Evolutionary conservation across 1,284 basidiomycete species (phyloP).

Genomic region (Thelephora terrestris): DNA sequence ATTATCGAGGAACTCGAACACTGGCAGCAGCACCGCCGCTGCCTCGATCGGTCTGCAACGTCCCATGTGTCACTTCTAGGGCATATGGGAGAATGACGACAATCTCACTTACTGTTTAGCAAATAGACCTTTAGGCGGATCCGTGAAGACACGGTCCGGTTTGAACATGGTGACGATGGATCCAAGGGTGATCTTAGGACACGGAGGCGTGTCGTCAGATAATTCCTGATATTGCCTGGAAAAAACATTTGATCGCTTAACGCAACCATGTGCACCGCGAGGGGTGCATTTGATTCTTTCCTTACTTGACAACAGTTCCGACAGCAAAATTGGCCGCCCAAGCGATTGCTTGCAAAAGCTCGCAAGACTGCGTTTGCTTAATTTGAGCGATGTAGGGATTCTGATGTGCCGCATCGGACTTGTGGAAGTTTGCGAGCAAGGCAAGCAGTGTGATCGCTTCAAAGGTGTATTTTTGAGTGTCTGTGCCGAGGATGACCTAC

Average conservation of each 20-base stretch:
- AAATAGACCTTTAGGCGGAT: constrained; percentile 42
- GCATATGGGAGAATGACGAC: background rate
- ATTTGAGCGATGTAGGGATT: constrained; percentile 53
- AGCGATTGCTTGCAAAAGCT: constrained; percentile 43
- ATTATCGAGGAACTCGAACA: constrained; percentile 46
- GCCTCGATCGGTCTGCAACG: constrained; percentile 47
- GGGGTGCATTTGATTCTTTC: background rate
- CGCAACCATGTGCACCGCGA: background rate
- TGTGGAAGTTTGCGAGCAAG: constrained; percentile 56
- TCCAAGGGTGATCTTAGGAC: constrained; percentile 36
- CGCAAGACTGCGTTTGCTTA: constrained; percentile 33
- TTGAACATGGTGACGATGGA: constrained; percentile 40
- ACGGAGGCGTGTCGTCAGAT: constrained; percentile 39
- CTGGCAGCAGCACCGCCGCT: constrained; percentile 42
- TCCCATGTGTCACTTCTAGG: constrained; percentile 1
- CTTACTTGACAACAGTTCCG: constrained; percentile 40
- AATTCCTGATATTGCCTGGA: constrained; percentile 46
- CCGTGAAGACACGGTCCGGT: constrained; percentile 41
- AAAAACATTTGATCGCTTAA: background rate
- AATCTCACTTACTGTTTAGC: constrained; percentile 37
- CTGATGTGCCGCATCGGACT: constrained; percentile 52
- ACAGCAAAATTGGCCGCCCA: constrained; percentile 46
- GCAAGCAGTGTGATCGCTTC: constrained; percentile 47
- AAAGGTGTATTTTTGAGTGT: constrained; percentile 44
- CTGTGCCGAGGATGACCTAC: constrained; percentile 31